phyloP scores from a whole-genome alignment of 495 filamentous ascomycete genomes.

The Pyrenula aspistea region DNA sequence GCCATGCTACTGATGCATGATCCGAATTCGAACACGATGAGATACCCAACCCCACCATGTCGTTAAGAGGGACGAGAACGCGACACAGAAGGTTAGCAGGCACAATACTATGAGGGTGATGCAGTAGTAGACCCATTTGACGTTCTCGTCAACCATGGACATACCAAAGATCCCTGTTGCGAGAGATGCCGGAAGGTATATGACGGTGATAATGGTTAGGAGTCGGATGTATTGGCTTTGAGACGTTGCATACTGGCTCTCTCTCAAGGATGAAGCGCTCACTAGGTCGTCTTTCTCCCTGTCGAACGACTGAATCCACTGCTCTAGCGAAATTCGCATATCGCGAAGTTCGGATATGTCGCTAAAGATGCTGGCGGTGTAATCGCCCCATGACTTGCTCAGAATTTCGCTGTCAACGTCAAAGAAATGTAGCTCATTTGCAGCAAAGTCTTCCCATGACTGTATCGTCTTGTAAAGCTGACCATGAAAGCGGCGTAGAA shows the following conservation, averaged over 20 bases:
- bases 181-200: neutral
- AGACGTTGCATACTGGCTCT: neutral
- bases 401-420: neutral
- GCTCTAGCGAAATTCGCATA: neutral
- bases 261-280: neutral
- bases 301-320: neutral
- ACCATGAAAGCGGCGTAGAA: slow-evolving; percentile 14
- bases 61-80: neutral
- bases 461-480: neutral
- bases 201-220: neutral
- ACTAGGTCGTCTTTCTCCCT: neutral
- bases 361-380: neutral
- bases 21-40: too few relatives aligned
- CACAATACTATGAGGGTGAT: neutral
- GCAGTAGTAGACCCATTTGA: neutral
- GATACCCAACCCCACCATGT: neutral
- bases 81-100: neutral
- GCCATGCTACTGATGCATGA: too few relatives aligned
- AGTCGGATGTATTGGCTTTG: neutral
- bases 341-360: neutral
- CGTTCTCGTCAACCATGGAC: neutral
- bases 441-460: neutral
- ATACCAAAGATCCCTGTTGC: neutral
- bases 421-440: neutral
- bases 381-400: neutral